A percentile compares a stretch with the other conserved stretches of the same genome.
Evolutionary conservation across 176 grass and related monocot genomes (phyloP).

Genomic region (Rhynchospora tenuis): DNA sequence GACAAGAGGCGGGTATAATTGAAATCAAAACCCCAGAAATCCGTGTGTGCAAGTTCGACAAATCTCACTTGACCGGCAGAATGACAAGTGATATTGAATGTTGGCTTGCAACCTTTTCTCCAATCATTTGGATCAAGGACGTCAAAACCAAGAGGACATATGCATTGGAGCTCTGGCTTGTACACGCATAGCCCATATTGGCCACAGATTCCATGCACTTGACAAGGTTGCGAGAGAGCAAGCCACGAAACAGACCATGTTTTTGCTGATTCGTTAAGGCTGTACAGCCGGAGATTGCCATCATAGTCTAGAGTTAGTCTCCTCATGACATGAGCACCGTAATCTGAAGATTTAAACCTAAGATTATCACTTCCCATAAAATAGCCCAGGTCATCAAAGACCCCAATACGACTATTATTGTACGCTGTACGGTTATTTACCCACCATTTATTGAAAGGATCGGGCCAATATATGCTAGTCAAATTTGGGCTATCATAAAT

Average conservation of each 20-base stretch:
- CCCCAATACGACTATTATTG: constrained; percentile 26
- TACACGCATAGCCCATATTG: constrained; percentile 46
- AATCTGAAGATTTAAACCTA: constrained; percentile 38
- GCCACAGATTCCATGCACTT: constrained; percentile 50
- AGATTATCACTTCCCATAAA: constrained; percentile 36
- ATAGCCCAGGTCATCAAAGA: constrained; percentile 28
- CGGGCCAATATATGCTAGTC: constrained; percentile 43
- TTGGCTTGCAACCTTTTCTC: constrained; percentile 48
- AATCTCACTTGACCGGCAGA: constrained; percentile 1
- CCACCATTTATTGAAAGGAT: constrained; percentile 7
- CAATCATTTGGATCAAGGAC: constrained; percentile 34
- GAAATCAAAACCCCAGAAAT: constrained; percentile 52
- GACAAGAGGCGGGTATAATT: fast-evolving
- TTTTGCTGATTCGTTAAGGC: constrained; percentile 17
- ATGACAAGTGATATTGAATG: constrained; percentile 11
- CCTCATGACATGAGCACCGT: constrained; percentile 28
- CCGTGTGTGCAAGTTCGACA: neutral
- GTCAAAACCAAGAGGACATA: constrained; percentile 46
- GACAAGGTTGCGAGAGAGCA: constrained; percentile 18
- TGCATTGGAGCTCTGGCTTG: neutral
- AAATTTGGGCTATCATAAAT: constrained; percentile 36
- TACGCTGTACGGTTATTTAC: constrained; percentile 12
- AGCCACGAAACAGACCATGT: constrained; percentile 46
- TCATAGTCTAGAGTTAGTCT: constrained; percentile 65
- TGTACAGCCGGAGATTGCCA: constrained; percentile 51